These are phyloP conservation scores for Suillus subaureus DNA, from an alignment of 768 basidiomycete species.

Conservation along the genomic window DNA sequence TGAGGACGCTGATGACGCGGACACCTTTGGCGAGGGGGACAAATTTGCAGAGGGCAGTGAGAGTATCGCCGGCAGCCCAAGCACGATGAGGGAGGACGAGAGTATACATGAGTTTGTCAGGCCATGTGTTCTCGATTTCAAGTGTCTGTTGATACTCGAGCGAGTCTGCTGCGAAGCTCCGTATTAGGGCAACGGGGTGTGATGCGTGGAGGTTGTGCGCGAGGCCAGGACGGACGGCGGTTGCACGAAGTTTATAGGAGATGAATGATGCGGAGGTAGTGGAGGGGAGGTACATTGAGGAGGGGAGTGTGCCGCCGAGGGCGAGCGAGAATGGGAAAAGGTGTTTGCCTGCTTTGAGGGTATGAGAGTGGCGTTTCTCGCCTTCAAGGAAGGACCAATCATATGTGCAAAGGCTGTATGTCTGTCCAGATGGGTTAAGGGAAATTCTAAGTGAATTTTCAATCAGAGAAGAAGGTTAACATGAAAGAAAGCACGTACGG, in stretches of 20 bases:
- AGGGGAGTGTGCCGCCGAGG: conserved; percentile 84
- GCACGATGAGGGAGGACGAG: conserved; percentile 95
- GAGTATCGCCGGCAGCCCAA: conserved; percentile 86
- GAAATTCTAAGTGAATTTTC: conserved; percentile 16
- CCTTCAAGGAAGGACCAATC: conserved; percentile 94
- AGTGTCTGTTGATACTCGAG: conserved; percentile 96
- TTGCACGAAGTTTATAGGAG: conserved; percentile 87
- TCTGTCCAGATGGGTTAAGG: conserved; percentile 40
- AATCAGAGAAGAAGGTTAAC: conserved; percentile 1
- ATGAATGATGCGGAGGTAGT: conserved; percentile 64
- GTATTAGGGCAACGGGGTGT: conserved; percentile 64
- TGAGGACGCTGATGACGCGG: conserved; percentile 63
- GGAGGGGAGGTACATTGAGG: conserved; percentile 57
- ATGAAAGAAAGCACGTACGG: conserved; percentile 47
- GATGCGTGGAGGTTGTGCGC: conserved; percentile 66
- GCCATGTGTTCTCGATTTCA: conserved; percentile 97
- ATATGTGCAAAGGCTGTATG: conserved; percentile 73
- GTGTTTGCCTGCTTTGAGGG: conserved; percentile 95
- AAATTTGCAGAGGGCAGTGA: conserved; percentile 85
- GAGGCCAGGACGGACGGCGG: conserved; percentile 77
- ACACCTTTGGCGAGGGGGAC: conserved; percentile 86
- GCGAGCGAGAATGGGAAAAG: conserved; percentile 90
- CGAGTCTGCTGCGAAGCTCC: conserved; percentile 78
- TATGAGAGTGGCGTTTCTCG: conserved; percentile 75
- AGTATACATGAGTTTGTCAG: conserved; percentile 94